Base-by-base conservation (phyloP, 139 green algal species). In the Trebouxia sp. region DNA sequence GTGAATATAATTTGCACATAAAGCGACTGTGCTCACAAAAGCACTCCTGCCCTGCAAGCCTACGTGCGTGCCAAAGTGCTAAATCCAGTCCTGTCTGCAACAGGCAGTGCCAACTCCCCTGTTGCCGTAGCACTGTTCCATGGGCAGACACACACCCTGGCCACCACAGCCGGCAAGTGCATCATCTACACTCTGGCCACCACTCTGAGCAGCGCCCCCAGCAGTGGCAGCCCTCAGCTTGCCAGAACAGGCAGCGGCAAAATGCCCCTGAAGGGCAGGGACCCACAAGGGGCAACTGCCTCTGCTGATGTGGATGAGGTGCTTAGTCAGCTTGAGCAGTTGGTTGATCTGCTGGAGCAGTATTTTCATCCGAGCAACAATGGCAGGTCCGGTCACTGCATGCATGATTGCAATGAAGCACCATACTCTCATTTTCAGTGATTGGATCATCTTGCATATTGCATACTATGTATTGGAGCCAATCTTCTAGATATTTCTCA, bases 361-460 rank as follows among this genome's bases (percentile, higher is more conserved):
- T 98, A 96, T 85, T 95, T 89, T 65, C 94, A 98, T 83, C 94
- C 94, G 48, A 92, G 82, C 58, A 98, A 98, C 81, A 85, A 85
- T 14, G 94, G 93, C 84, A 78, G 51, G 82, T 93, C 55, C 48
- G 53, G 24, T 12, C 20, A 58, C 20, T 58, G 3, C 4, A 28
- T 58, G 50, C 26, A 22, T 58, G 50, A 17, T 28, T n/a, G n/a
- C n/a, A n/a, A n/a, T n/a, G n/a, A n/a, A n/a, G n/a, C n/a, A n/a
- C n/a, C n/a, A n/a, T n/a, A n/a, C n/a, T n/a, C n/a, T n/a, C n/a
- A n/a, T n/a, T n/a, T n/a, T n/a, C n/a, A n/a, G n/a, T n/a, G n/a
- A n/a, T n/a, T n/a, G n/a, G n/a, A n/a, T n/a, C n/a, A n/a, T n/a
- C n/a, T n/a, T n/a, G n/a, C n/a, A n/a, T n/a, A n/a, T n/a, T n/a